Percentiles rank a stretch among this genome's conserved stretches.
These are phyloP conservation scores for Rutstroemia sp. DNA, from an alignment of 2,329 filamentous ascomycete genomes.

Conservation along the genomic window DNA sequence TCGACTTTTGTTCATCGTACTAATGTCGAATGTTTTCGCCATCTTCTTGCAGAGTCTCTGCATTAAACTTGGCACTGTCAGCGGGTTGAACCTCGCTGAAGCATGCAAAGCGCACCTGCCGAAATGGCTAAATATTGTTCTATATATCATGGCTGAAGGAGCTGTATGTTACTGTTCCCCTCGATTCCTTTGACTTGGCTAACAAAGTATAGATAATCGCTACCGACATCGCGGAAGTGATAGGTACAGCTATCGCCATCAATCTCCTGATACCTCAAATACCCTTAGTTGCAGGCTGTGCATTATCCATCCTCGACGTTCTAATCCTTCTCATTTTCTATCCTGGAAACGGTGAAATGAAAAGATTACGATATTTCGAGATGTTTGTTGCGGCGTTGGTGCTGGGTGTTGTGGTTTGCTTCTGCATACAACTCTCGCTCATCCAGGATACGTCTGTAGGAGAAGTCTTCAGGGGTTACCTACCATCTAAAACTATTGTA, in stretches of 20 bases:
- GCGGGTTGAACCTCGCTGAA: conserved; percentile 46
- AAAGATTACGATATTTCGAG: conserved; percentile 55
- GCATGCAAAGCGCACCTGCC: conserved; percentile 42
- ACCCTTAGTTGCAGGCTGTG: conserved; percentile 60
- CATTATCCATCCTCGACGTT: conserved; percentile 61
- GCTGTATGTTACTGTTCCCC: conserved; percentile 29
- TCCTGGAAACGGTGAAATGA: conserved; percentile 48
- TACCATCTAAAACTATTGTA: conserved; percentile 53
- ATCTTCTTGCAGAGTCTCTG: conserved; percentile 51
- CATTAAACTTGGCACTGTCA: conserved; percentile 48
- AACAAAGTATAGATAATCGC: conserved; percentile 40
- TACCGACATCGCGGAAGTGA: conserved; percentile 52
- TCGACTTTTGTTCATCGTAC: conserved; percentile 46
- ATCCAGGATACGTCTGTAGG: conserved; percentile 48
- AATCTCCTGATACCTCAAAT: conserved; percentile 58
- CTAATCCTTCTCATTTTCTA: conserved; percentile 63
- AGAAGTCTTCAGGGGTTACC: conserved; percentile 56
- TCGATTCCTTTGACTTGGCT: conserved; percentile 3
- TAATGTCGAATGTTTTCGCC: conserved; percentile 51
- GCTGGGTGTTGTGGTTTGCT: conserved; percentile 62
- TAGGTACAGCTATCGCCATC: conserved; percentile 63
- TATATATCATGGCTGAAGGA: conserved; percentile 47
- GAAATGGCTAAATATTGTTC: conserved; percentile 44
- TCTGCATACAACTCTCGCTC: conserved; percentile 60
- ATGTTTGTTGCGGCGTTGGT: conserved; percentile 56